phyloP scores from a whole-genome alignment of 805 yeast genomes.

The Suhomyces vadensis region DNA sequence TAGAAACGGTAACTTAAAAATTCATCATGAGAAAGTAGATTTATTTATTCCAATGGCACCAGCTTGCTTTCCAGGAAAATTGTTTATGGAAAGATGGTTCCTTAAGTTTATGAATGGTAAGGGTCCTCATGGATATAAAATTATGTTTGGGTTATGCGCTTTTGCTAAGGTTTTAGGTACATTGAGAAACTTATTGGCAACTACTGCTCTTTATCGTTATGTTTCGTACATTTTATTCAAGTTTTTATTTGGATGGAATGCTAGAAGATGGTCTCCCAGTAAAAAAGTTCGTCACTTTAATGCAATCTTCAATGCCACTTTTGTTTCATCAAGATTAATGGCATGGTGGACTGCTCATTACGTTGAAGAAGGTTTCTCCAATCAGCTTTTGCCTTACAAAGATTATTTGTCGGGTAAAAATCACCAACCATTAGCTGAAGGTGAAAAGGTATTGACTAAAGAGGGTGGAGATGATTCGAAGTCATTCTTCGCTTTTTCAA shows the following conservation, averaged over 20 bases:
- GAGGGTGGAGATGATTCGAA: conserved; percentile 41
- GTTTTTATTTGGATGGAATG: conserved; percentile 86
- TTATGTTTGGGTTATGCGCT: conserved; percentile 73
- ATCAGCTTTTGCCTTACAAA: conserved; percentile 34
- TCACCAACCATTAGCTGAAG: conserved; percentile 11
- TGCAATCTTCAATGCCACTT: conserved; percentile 84
- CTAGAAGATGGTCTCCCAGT: conserved; percentile 66
- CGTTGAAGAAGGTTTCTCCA: conserved; percentile 40
- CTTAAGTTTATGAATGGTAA: conserved; percentile 61
- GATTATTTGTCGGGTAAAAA: conserved; percentile 33
- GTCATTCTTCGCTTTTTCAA: conserved; percentile 52
- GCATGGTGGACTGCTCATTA: conserved; percentile 78
- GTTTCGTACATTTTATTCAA: conserved; percentile 82
- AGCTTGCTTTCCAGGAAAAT: conserved; percentile 83
- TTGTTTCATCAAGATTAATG: conserved; percentile 78
- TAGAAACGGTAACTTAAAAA: conserved; percentile 36
- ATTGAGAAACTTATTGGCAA: conserved; percentile 47
- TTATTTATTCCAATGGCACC: conserved; percentile 83
- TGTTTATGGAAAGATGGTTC: conserved; percentile 62
- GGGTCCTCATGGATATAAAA: conserved; percentile 43
- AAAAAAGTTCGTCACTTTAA: conserved; percentile 63
- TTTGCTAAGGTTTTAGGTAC: conserved; percentile 75
- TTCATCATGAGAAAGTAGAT: conserved; percentile 55
- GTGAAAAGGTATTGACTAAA: not conserved
- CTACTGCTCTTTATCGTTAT: conserved; percentile 52